Conservation (phyloP, 2,329 filamentous ascomycete genomes). For the Grosmannia serpens region DNA sequence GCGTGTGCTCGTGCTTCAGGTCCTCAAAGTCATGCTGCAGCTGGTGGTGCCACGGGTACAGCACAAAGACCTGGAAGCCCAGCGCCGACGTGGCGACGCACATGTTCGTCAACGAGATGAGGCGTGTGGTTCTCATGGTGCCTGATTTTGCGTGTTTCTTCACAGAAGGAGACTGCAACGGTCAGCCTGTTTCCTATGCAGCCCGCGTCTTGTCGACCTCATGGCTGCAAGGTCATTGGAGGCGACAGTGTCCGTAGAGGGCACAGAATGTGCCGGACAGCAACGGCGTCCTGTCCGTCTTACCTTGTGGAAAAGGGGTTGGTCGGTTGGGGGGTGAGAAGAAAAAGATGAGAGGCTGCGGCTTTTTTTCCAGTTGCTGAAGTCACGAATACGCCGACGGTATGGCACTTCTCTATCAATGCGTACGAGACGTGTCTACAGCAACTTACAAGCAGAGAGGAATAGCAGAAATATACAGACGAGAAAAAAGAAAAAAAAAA, state of each 20-base stretch:
- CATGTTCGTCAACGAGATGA: conserved; percentile 53
- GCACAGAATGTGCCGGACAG: too few relatives aligned
- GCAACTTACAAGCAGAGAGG: neutral
- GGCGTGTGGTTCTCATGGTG: conserved; percentile 25
- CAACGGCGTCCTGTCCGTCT: too few relatives aligned
- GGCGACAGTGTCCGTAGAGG: too few relatives aligned
- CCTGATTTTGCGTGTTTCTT: neutral
- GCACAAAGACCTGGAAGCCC: conserved; percentile 55
- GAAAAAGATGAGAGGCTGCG: neutral
- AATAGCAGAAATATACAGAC: neutral
- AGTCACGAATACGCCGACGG: neutral
- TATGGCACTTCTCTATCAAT: neutral
- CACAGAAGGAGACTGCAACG: neutral
- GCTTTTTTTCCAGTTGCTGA: neutral
- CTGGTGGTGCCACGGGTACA: conserved; percentile 61
- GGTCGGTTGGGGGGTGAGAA: neutral
- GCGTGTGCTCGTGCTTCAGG: conserved; percentile 45
- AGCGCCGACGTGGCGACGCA: conserved; percentile 52
- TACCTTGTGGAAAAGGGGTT: too few relatives aligned
- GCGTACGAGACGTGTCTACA: neutral
- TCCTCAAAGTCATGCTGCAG: conserved; percentile 50
- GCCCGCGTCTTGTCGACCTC: neutral
- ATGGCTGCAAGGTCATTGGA: neutral
- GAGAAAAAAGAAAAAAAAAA: neutral
- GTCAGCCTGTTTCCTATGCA: neutral